A percentile compares a stretch with the other conserved stretches of the same genome.
Conservation (phyloP, 495 filamentous ascomycete species). For the Letharia lupina region DNA sequence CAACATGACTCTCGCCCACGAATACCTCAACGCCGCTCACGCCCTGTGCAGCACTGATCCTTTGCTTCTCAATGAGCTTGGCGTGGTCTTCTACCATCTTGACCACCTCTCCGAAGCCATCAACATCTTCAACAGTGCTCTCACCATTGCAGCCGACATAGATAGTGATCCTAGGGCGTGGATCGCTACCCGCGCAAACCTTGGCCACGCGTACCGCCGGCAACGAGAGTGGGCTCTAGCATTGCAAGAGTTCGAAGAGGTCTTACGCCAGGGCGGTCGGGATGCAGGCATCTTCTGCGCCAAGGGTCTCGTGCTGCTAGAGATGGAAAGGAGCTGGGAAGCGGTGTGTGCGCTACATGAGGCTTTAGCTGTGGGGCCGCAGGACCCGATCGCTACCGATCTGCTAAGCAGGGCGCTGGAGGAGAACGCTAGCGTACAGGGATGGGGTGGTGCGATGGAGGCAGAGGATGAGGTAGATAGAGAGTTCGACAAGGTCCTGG, state of each 20-base stretch:
- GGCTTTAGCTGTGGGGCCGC: constrained; percentile 62
- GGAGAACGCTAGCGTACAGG: constrained; percentile 27
- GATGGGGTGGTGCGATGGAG: constrained; percentile 23
- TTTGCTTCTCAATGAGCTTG: constrained; percentile 88
- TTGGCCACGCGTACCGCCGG: constrained; percentile 79
- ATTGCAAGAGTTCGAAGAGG: constrained; percentile 70
- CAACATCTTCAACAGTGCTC: constrained; percentile 61
- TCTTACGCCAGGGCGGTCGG: constrained; percentile 66
- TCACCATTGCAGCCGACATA: constrained; percentile 69
- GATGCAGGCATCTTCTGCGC: constrained; percentile 63
- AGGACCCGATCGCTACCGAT: constrained; percentile 62
- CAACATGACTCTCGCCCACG: constrained; percentile 90
- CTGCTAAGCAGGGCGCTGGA: constrained; percentile 35
- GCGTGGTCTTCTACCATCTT: constrained; percentile 89
- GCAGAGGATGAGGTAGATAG: constrained; percentile 24
- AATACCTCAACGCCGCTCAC: constrained; percentile 87
- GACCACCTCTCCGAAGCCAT: constrained; percentile 66
- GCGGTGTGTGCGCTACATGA: constrained; percentile 62
- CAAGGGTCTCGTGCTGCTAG: constrained; percentile 66
- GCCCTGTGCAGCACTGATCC: constrained; percentile 70
- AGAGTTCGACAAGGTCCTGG: constrained; percentile 25
- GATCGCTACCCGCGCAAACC: constrained; percentile 79
- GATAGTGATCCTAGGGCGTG: constrained; percentile 74
- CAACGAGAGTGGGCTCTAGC: constrained; percentile 60
- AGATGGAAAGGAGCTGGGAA: constrained; percentile 55